Conservation (phyloP, 169 alveolate genomes). For the Amoebophrya sp. region DNA sequence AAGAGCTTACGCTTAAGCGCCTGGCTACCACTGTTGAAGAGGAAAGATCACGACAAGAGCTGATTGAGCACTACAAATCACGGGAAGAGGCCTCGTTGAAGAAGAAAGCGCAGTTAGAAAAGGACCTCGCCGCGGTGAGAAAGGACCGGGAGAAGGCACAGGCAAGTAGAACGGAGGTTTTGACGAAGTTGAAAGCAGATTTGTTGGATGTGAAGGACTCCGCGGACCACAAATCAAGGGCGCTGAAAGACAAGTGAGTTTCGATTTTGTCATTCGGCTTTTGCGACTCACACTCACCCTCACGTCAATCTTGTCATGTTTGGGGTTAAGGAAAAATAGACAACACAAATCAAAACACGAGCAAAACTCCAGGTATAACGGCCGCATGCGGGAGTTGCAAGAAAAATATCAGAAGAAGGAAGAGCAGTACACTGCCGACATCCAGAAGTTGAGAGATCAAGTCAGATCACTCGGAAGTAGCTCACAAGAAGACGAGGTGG, state of each 20-base stretch:
- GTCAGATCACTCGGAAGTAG: not conserved
- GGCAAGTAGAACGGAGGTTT: not conserved
- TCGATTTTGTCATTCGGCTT: not conserved
- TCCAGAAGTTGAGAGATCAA: not conserved
- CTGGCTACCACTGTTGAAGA: conserved; percentile 28
- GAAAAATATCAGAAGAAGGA: not conserved
- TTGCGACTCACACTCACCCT: no score
- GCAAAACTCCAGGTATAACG: not conserved
- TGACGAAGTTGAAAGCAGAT: conserved; percentile 25
- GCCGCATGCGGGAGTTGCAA: not conserved
- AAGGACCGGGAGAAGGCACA: conserved; percentile 14
- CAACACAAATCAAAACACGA: not conserved
- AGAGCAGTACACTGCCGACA: not conserved
- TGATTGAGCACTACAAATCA: not conserved
- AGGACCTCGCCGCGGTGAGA: not conserved
- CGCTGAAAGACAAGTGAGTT: not conserved
- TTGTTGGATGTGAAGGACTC: conserved; percentile 16
- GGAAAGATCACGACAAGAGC: conserved; percentile 29
- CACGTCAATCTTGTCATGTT: no score
- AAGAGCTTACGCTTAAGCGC: not conserved
- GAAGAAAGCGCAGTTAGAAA: conserved; percentile 17
- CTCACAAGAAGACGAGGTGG: not conserved
- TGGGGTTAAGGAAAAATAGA: no score
- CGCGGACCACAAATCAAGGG: not conserved
- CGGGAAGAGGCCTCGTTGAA: not conserved